phyloP scores from a whole-genome alignment of 768 basidiomycete species.

The Galerina marginata region DNA sequence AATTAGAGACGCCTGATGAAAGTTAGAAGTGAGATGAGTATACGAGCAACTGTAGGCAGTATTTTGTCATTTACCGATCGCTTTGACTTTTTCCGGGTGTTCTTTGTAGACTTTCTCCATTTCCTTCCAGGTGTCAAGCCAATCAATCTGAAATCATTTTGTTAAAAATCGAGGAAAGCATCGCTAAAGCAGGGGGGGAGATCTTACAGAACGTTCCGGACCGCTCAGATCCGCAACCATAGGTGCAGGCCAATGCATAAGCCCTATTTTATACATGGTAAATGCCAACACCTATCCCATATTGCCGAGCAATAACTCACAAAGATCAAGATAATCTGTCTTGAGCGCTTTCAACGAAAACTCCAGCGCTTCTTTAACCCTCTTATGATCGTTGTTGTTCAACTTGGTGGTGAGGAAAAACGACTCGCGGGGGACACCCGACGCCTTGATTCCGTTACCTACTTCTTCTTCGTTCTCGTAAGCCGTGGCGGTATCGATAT shows the following conservation, averaged over 20 bases:
- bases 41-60: background rate
- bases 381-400: slow-evolving; percentile 64
- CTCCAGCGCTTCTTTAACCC: slow-evolving; percentile 66
- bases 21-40: background rate
- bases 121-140: slow-evolving; percentile 79
- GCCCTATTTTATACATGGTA: slow-evolving; percentile 43
- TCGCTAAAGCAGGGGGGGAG: no score
- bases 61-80: slow-evolving; percentile 58
- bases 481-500: slow-evolving; percentile 71
- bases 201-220: slow-evolving; percentile 50
- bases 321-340: slow-evolving; percentile 82
- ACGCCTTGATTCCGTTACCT: slow-evolving; percentile 76
- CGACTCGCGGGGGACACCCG: slow-evolving; percentile 71
- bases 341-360: slow-evolving; percentile 71
- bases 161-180: background rate
- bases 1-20: slow-evolving; percentile 69
- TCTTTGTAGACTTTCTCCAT: slow-evolving; percentile 74
- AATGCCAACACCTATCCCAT: background rate
- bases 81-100: slow-evolving; percentile 74
- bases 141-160: slow-evolving; percentile 44
- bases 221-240: slow-evolving; percentile 58
- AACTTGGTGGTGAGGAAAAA: slow-evolving; percentile 86
- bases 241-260: slow-evolving; percentile 87
- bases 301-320: slow-evolving; percentile 38
- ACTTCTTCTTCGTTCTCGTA: slow-evolving; percentile 84